phyloP scores from a whole-genome alignment of 2,329 filamentous ascomycete genomes.

The Biscogniauxia mediterranea region DNA sequence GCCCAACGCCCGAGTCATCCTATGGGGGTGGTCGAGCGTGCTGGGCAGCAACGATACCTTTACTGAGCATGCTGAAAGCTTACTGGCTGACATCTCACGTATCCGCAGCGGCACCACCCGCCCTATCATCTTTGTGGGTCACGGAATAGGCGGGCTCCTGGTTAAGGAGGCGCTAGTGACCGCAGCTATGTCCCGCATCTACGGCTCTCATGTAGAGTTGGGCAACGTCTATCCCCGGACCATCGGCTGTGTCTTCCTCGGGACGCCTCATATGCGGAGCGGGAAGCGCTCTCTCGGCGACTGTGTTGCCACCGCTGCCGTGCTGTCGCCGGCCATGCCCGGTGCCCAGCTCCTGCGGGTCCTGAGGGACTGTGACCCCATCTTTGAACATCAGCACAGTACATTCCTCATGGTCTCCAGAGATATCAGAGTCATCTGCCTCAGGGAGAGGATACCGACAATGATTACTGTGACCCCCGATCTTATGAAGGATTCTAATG shows the following conservation, averaged over 20 bases:
- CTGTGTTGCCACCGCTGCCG: constrained; percentile 27
- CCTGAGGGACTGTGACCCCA: constrained; percentile 24
- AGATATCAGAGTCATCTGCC: constrained; percentile 32
- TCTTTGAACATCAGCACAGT: constrained; percentile 29
- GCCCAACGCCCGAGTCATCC: constrained; percentile 26
- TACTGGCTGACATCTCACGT: constrained; percentile 28
- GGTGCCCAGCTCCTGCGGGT: constrained; percentile 22
- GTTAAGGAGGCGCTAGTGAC: constrained; percentile 32
- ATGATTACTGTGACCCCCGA: constrained; percentile 23
- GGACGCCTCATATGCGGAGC: constrained; percentile 28
- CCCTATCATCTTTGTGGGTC: constrained; percentile 31
- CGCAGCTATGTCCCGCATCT: constrained; percentile 31
- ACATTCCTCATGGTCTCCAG: constrained; percentile 31
- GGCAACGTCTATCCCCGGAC: constrained; percentile 33
- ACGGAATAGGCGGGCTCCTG: constrained; percentile 31
- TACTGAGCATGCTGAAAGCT: constrained; percentile 27
- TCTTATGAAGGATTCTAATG: constrained; percentile 21
- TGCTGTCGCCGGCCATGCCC: constrained; percentile 26
- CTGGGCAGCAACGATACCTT: constrained; percentile 25
- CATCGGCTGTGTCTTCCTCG: constrained; percentile 31
- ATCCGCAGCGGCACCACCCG: constrained; percentile 26
- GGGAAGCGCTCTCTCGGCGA: constrained; percentile 30
- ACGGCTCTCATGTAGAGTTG: constrained; percentile 31
- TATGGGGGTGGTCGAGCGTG: constrained; percentile 29
- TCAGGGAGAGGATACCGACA: constrained; percentile 28